A percentile compares a stretch with the other conserved stretches of the same genome.
phyloP scores from a whole-genome alignment of 2,329 filamentous ascomycete genomes.

The Golovinomyces cichoracearum region DNA sequence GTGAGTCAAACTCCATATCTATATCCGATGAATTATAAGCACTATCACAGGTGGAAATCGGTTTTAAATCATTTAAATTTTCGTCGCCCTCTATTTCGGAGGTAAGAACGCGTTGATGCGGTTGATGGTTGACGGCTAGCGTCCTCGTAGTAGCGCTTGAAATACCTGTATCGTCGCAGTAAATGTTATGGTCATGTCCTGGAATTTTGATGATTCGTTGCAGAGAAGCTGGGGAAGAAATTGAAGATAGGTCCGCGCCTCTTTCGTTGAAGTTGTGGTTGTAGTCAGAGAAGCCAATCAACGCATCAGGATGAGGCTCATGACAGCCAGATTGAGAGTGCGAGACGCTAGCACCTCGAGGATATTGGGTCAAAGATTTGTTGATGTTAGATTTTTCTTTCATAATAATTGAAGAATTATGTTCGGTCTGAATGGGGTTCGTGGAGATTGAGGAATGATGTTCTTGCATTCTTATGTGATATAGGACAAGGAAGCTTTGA shows the following conservation, averaged over 20 bases:
- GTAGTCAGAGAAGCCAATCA: neutral
- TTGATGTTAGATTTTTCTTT: neutral
- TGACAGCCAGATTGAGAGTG: neutral
- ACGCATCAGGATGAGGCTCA: neutral
- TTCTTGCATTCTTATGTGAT: neutral
- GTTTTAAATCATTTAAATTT: slow-evolving; percentile 47
- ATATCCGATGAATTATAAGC: slow-evolving; percentile 34
- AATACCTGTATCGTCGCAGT: slow-evolving; percentile 84
- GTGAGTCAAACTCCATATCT: slow-evolving; percentile 42
- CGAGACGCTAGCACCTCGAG: neutral
- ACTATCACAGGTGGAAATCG: slow-evolving; percentile 31
- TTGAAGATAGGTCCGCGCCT: neutral
- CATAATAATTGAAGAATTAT: neutral
- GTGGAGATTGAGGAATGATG: neutral
- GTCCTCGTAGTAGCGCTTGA: slow-evolving; percentile 60
- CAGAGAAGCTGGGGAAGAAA: neutral
- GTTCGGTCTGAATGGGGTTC: neutral
- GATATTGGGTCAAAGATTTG: neutral
- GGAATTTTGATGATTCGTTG: slow-evolving; percentile 46
- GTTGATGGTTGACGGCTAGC: slow-evolving; percentile 50
- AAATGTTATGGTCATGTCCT: slow-evolving; percentile 83
- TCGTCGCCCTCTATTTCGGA: slow-evolving; percentile 33
- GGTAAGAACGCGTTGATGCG: slow-evolving; percentile 20
- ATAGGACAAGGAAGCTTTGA: neutral
- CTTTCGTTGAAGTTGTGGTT: neutral